phyloP scores from a whole-genome alignment of 805 yeast species.

The Sugiyamaella floridensis region DNA sequence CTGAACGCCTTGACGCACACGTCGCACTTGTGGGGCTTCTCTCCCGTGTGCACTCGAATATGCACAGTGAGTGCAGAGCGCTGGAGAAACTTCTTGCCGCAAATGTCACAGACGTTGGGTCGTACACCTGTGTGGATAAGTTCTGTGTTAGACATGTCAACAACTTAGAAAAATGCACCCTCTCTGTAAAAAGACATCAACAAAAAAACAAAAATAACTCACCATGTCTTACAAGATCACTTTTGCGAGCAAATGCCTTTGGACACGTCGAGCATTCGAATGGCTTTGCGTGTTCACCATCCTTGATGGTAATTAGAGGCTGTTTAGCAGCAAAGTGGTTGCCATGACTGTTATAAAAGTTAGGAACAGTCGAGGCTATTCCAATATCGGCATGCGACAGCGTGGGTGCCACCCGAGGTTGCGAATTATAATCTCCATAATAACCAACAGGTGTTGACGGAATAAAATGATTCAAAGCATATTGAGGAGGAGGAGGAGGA shows the following conservation, averaged over 20 bases:
- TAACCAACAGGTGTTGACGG: neutral
- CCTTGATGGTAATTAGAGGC: neutral
- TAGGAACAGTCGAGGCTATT: neutral
- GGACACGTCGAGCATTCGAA: conserved; percentile 43
- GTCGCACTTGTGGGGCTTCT: conserved; percentile 58
- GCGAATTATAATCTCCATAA: neutral
- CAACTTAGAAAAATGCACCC: too few relatives aligned
- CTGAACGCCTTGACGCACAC: conserved; percentile 30
- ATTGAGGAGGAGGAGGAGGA: conserved; percentile 3
- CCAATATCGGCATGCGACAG: neutral
- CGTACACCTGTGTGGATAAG: conserved; percentile 48
- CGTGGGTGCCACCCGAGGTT: neutral
- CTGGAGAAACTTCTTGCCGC: conserved; percentile 72
- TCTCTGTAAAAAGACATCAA: neutral
- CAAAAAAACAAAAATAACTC: neutral
- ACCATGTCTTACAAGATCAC: conserved; percentile 71
- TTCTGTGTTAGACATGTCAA: conserved; percentile 24
- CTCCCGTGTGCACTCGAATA: conserved; percentile 74
- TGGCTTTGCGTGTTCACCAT: conserved; percentile 15
- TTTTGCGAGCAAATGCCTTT: conserved; percentile 63
- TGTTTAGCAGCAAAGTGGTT: neutral
- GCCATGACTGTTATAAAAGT: neutral
- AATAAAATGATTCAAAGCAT: conserved; percentile 1
- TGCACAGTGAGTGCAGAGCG: conserved; percentile 80
- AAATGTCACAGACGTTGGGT: conserved; percentile 41